Percentiles rank a stretch among this genome's conserved stretches.
Conservation (phyloP, 495 filamentous ascomycete species). For the Tuber brumale region DNA sequence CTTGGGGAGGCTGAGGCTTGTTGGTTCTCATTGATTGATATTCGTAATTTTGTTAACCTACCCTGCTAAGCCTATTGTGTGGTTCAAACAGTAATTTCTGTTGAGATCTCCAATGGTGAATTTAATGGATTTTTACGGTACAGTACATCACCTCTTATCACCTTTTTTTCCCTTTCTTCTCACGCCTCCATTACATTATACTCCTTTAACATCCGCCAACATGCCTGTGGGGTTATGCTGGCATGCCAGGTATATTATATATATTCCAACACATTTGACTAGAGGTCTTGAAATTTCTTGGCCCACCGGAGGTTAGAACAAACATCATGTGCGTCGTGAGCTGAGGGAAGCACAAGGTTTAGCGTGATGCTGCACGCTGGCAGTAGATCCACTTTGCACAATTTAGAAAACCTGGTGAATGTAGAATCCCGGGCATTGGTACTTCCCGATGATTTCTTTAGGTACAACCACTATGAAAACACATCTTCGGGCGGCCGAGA, state of each 20-base stretch:
- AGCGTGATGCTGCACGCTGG: neutral
- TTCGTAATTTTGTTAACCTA: no score
- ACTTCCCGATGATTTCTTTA: constrained; percentile 19
- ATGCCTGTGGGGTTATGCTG: neutral
- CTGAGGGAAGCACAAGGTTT: neutral
- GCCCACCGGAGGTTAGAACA: neutral
- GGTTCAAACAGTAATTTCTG: no score
- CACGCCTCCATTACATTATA: neutral
- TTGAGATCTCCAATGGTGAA: no score
- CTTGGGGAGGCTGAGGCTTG: no score
- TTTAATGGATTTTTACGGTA: no score
- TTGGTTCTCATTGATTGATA: no score
- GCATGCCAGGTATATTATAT: neutral
- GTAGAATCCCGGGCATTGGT: neutral
- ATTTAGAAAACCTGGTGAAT: neutral
- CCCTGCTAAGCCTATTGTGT: no score
- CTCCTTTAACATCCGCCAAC: neutral
- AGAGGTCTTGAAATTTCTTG: neutral
- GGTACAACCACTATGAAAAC: constrained; percentile 18
- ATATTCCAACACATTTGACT: neutral
- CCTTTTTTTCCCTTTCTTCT: neutral
- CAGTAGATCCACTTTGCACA: neutral
- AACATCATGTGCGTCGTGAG: neutral
- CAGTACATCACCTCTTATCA: neutral
- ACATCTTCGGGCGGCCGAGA: constrained; percentile 13